A percentile compares a stretch with the other conserved stretches of the same genome.
Evolutionary conservation across 75 land plant genomes (phyloP).

Genomic region (Chamaecyparis obtusa): DNA sequence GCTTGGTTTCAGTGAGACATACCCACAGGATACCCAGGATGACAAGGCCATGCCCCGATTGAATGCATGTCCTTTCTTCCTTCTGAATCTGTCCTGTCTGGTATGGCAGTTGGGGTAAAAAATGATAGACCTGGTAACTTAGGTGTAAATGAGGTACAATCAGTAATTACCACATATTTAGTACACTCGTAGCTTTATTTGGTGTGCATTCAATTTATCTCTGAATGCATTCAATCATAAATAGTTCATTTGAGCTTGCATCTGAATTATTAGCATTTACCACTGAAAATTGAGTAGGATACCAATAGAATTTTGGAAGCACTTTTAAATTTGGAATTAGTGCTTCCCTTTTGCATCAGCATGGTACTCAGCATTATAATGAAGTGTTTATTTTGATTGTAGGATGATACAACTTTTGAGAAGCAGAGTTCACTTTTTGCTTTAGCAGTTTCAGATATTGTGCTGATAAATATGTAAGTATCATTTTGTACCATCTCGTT

Average conservation of each 20-base stretch:
- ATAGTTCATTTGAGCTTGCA: neutral
- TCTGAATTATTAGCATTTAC: neutral
- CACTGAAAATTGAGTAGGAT: neutral
- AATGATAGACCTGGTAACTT: no score
- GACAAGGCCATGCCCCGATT: no score
- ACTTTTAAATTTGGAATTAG: neutral
- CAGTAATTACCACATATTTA: neutral
- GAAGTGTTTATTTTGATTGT: constrained; percentile 3
- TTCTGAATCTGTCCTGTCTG: no score
- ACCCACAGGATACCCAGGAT: no score
- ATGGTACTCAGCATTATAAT: neutral
- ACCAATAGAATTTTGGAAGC: neutral
- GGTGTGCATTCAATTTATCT: neutral
- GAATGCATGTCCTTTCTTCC: no score
- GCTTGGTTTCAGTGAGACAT: no score
- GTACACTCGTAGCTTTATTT: neutral
- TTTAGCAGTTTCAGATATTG: constrained; percentile 70
- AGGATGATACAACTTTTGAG: constrained; percentile 83
- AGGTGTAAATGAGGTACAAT: neutral
- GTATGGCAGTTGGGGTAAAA: no score
- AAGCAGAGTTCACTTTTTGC: constrained; percentile 79
- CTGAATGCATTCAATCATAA: neutral
- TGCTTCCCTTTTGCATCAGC: neutral
- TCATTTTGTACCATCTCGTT: neutral
- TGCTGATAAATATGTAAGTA: constrained; percentile 74